Percentiles rank a stretch among this genome's conserved stretches.
Evolutionary conservation across 2,329 filamentous ascomycete genomes (phyloP).

Genomic region (Orbilia ellipsospora): DNA sequence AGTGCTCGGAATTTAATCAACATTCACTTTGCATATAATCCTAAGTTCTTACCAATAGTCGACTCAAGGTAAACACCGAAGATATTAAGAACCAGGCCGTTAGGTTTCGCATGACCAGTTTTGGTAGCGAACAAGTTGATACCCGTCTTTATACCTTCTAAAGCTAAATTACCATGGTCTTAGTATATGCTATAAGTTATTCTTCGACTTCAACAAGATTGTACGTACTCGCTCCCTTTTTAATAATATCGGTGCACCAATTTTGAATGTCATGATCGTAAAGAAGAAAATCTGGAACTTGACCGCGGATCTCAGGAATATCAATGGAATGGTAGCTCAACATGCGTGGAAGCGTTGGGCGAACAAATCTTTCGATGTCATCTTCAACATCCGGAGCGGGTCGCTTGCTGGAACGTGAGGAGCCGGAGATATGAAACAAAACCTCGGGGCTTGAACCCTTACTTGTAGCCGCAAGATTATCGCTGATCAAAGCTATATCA

Average conservation of each 20-base stretch:
- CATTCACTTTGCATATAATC: not conserved
- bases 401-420: not conserved
- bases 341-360: conserved; percentile 28
- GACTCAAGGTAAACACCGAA: conserved; percentile 39
- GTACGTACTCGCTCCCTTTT: conserved; percentile 33
- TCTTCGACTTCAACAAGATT: not conserved
- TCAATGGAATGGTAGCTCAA: conserved; percentile 19
- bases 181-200: not conserved
- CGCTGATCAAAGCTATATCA: no score
- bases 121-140: conserved; percentile 36
- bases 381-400: not conserved
- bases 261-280: conserved; percentile 23
- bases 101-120: conserved; percentile 16
- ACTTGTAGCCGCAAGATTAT: no score
- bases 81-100: conserved; percentile 12
- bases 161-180: conserved; percentile 4
- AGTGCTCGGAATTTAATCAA: not conserved
- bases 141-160: conserved; percentile 28
- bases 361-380: not conserved
- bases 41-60: conserved; percentile 16
- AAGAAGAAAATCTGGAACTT: conserved; percentile 26
- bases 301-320: conserved; percentile 1
- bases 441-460: no score
- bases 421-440: no score
- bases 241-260: conserved; percentile 29